Evolutionary conservation across 2,329 filamentous ascomycete genomes (phyloP).

Genomic region (Scytalidium sp.): DNA sequence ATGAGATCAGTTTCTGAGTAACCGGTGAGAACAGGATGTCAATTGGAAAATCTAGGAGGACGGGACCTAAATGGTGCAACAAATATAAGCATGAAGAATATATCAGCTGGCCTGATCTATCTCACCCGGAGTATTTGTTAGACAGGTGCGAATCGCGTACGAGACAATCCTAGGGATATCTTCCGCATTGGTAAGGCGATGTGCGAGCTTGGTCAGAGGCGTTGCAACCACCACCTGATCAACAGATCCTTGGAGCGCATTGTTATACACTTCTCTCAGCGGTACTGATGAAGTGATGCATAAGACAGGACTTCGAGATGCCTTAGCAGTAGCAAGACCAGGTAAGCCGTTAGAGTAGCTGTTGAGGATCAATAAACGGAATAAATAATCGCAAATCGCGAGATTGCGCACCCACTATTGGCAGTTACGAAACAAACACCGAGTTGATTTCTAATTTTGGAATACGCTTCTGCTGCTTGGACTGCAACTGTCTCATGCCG

Average conservation of each 20-base stretch:
- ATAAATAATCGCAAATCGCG: constrained; percentile 5
- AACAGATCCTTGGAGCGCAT: constrained; percentile 42
- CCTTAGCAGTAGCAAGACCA: constrained; percentile 35
- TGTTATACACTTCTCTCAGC: constrained; percentile 41
- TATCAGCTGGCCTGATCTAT: neutral
- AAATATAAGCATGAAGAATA: neutral
- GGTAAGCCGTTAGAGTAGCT: constrained; percentile 44
- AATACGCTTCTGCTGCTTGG: constrained; percentile 43
- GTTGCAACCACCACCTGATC: constrained; percentile 42
- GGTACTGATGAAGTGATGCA: constrained; percentile 42
- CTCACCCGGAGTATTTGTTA: constrained; percentile 33
- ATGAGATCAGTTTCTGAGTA: constrained; percentile 22
- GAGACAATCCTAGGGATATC: constrained; percentile 43
- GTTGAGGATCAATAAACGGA: neutral
- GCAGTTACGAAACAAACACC: constrained; percentile 45
- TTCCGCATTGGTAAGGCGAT: constrained; percentile 39
- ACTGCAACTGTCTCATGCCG: constrained; percentile 45
- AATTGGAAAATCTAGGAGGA: constrained; percentile 35
- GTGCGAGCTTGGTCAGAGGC: constrained; percentile 42
- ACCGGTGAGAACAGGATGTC: constrained; percentile 40
- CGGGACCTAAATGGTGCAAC: constrained; percentile 20
- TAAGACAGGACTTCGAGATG: constrained; percentile 41
- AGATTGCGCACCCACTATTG: constrained; percentile 37
- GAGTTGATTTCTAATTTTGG: constrained; percentile 39
- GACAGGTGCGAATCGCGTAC: constrained; percentile 36